Base-by-base conservation (phyloP, 208 protist species). In the Trypanosoma brucei region DNA sequence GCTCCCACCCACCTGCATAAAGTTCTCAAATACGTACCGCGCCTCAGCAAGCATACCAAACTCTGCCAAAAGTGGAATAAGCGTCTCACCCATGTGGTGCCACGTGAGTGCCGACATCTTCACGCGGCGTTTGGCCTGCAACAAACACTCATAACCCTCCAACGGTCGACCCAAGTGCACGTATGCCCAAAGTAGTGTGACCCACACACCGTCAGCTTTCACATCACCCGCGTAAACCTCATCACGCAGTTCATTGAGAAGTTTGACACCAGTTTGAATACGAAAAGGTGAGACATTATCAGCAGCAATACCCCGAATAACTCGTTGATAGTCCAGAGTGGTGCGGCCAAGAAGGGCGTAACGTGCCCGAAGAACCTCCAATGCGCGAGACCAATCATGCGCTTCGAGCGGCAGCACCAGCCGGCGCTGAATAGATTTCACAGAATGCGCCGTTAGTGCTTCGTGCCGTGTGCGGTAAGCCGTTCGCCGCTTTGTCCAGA, bases 331-430 rank as follows among this genome's bases (percentile, higher is more conserved):
- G 68, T 95, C 81, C 62, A 79, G 73, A 0, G 84, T 70, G 0
- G 72, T 90, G 31, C 81, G 70, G n/a, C 82, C 84, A 1, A 70
- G 85, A 1, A 68, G 63, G 3, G 84, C 86, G 75, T 93, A 95
- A 37, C 76, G 38, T 22, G 86, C 75, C 31, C 65, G 46, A 22
- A 95, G 75, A 48, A 95, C 81, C 68, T 93, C 84, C 35, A 95
- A 78, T 33, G 90, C 85, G 2, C 86, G 86, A 13, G 65, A 33
- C 87, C 90, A 95, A 58, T 93, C 72, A 54, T 86, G 69, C 9
- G 55, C 72, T 56, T 95, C 90, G 8, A 95, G 65, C 9, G 90
- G 90, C 0, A 95, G 75, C 4, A 93, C 85, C 0, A 95, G 79
- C 14, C 86, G 86, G 5, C 90, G 86, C 30, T 91, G 65, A 22